Percentiles rank a stretch among this genome's conserved stretches.
Conservation (phyloP, 306 rosid genomes). For the Carpinus viminea region DNA sequence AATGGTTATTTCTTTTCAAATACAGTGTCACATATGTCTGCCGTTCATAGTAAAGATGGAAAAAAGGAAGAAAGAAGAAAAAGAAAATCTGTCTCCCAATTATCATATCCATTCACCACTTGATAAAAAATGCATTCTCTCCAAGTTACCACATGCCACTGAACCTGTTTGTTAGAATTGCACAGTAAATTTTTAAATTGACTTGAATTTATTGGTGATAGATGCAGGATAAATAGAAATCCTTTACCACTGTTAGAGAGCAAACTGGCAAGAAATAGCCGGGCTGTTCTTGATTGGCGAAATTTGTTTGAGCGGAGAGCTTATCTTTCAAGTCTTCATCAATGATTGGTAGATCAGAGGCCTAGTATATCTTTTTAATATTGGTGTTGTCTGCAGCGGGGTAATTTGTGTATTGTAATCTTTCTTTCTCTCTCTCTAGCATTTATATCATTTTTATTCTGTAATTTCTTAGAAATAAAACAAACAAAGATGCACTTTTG, state of each 20-base stretch:
- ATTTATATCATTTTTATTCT: constrained; percentile 43
- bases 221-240: neutral
- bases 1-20: too few relatives aligned
- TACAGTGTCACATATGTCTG: neutral
- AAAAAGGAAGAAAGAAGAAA: neutral
- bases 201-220: neutral
- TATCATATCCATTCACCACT: neutral
- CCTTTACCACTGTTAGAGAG: neutral
- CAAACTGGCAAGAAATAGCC: neutral
- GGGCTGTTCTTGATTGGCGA: neutral
- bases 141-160: neutral
- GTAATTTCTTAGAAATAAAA: constrained; percentile 48
- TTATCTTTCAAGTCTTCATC: constrained; percentile 28
- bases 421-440: constrained; percentile 19
- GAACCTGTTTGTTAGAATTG: neutral
- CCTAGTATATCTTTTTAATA: constrained; percentile 21
- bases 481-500: constrained; percentile 8
- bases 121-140: neutral
- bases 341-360: constrained; percentile 34
- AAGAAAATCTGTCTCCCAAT: neutral
- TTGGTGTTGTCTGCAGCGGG: constrained; percentile 22
- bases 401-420: constrained; percentile 30
- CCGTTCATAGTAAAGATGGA: neutral
- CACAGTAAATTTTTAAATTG: neutral
- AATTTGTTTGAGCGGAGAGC: constrained; percentile 22